Conservation (phyloP, 163 green algal species). For the Coccomyxa subellipsoidea region DNA sequence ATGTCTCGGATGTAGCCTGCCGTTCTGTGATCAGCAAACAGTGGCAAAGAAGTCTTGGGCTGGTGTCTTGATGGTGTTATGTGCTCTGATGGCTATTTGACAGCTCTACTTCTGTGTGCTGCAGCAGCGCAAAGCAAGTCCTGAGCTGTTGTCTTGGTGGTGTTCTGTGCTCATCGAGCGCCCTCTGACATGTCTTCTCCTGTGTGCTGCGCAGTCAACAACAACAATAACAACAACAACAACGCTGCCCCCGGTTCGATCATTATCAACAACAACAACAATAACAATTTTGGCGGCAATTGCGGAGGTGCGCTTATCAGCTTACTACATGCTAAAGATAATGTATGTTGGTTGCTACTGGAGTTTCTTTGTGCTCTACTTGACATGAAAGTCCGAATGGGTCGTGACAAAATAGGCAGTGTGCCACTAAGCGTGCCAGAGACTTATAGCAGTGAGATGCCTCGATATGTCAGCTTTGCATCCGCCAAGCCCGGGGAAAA, state of each 20-base stretch:
- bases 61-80: neutral
- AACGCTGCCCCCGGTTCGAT: neutral
- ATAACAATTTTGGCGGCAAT: neutral
- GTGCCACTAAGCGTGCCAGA: too few relatives aligned
- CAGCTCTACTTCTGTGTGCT: neutral
- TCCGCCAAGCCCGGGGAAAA: too few relatives aligned
- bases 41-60: neutral
- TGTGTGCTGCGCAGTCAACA: neutral
- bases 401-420: too few relatives aligned
- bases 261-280: slow-evolving; percentile 8
- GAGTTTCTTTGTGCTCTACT: too few relatives aligned
- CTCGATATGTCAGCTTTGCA: too few relatives aligned
- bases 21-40: neutral
- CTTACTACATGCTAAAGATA: neutral
- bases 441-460: too few relatives aligned
- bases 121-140: neutral
- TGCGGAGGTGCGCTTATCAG: neutral
- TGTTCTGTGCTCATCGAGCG: neutral
- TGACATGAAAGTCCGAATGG: too few relatives aligned
- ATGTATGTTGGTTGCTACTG: too few relatives aligned
- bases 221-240: slow-evolving; percentile 12
- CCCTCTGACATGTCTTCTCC: neutral
- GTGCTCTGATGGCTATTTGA: neutral
- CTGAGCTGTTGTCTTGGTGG: neutral
- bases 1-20: too few relatives aligned